Base-by-base conservation (phyloP, 768 basidiomycete genomes). In the Auricularia sp. region DNA sequence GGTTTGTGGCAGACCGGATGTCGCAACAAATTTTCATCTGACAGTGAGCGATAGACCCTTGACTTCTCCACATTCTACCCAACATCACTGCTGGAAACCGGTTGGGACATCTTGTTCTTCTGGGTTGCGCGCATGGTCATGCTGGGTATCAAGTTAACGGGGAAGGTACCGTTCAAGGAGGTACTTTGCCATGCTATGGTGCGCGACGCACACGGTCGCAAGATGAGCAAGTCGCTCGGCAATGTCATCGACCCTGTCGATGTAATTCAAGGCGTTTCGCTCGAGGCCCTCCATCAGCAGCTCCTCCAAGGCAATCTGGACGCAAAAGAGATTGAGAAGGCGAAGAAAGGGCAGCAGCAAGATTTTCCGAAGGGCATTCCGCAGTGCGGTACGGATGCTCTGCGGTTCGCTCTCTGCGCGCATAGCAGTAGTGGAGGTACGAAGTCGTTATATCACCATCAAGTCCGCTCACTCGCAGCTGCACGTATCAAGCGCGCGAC, bases 21-120 rank as follows among this genome's bases (percentile, higher is more conserved):
- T 59, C 1, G 29, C 29, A 29, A 29, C 47, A 61, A 44, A 47
- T 60, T 39, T 21, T 36, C 44, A 58, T 54, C 58, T 62, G 60
- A 65, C 47, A 70, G 62, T 64, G 29, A 43, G 36, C 65, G 56
- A 23, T 67, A 93, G 91, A 94, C 93, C 0, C 66, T 77, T 3
- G 96, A 98, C 72, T 69, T 92, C 51, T 74, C 86, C 67, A 78
- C 80, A 36, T 98, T 91, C 79, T 99, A 95, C 74, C 97, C 97
- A 0, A 77, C 91, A 2, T 84, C 87, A n/a, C 69, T 98, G 54
- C 84, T 98, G 36, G 97, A 98, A 77, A 99, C 97, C 0, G 97
- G 97, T 58, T 98, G 97, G 96, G 97, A 98, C 68, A 98, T 98
- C 70, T 76, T 99, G n/a, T 95, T 95, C 83, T 98, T 98, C 84